A percentile compares a stretch with the other conserved stretches of the same genome.
phyloP scores from a whole-genome alignment of 2,329 filamentous ascomycete species.

The Pseudopyricularia cyperi region DNA sequence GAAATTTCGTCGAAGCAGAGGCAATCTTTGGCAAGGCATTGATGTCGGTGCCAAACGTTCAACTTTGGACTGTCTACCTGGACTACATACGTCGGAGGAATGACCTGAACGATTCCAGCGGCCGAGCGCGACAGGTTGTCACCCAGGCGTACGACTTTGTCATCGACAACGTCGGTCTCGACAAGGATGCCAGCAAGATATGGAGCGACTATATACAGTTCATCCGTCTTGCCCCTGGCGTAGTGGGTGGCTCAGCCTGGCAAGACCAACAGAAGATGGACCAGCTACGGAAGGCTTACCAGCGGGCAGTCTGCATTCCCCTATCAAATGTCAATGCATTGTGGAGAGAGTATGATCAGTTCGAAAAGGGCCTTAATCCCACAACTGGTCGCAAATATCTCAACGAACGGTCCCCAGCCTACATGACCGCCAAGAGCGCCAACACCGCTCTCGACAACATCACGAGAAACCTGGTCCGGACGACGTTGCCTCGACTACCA shows the following conservation, averaged over 20 bases:
- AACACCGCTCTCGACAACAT: slow-evolving; percentile 86
- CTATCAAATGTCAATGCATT: slow-evolving; percentile 70
- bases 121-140: slow-evolving; percentile 65
- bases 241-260: slow-evolving; percentile 76
- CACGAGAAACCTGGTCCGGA: slow-evolving; percentile 61
- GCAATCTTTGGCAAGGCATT: slow-evolving; percentile 70
- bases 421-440: slow-evolving; percentile 91
- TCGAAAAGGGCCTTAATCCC: slow-evolving; percentile 90
- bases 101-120: slow-evolving; percentile 70
- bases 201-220: slow-evolving; percentile 96
- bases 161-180: slow-evolving; percentile 76
- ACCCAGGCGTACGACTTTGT: slow-evolving; percentile 87
- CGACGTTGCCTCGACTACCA: slow-evolving; percentile 67
- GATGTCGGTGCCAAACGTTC: slow-evolving; percentile 65
- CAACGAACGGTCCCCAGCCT: slow-evolving; percentile 81
- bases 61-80: slow-evolving; percentile 85
- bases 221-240: slow-evolving; percentile 75
- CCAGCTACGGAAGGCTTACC: slow-evolving; percentile 78
- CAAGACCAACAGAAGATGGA: slow-evolving; percentile 99
- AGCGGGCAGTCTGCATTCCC: slow-evolving; percentile 77
- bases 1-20: slow-evolving; percentile 71
- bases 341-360: slow-evolving; percentile 97
- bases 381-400: slow-evolving; percentile 87
- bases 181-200: slow-evolving; percentile 77
- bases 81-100: slow-evolving; percentile 90